These are phyloP conservation scores for Athelia sp. DNA, from an alignment of 1,284 basidiomycete species.

Conservation along the genomic window DNA sequence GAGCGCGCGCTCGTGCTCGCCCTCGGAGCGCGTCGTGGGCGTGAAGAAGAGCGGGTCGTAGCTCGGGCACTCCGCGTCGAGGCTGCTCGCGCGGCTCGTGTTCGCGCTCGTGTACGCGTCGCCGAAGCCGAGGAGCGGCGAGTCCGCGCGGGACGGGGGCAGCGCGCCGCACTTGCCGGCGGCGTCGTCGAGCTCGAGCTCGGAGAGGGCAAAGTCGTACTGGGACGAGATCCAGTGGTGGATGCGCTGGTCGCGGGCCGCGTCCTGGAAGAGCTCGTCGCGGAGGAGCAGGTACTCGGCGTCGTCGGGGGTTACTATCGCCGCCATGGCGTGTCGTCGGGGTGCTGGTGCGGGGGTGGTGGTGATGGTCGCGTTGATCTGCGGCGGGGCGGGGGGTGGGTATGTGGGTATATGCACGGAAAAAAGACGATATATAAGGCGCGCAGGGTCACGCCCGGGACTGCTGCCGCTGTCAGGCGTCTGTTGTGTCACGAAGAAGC, in stretches of 20 bases:
- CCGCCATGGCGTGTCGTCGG: too few species aligned
- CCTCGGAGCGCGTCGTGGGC: background rate
- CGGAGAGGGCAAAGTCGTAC: constrained; percentile 1
- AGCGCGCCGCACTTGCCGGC: background rate
- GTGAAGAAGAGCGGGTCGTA: constrained; percentile 1
- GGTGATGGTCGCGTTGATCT: too few species aligned
- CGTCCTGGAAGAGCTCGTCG: background rate
- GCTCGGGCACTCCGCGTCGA: background rate
- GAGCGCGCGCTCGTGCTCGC: background rate
- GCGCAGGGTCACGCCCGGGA: too few species aligned
- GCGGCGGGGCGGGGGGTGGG: too few species aligned
- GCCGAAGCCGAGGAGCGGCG: background rate
- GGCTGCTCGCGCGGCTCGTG: background rate
- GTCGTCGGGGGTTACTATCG: too few species aligned
- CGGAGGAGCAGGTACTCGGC: background rate
- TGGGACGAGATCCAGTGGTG: background rate
- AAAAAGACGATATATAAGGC: too few species aligned
- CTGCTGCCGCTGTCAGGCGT: too few species aligned
- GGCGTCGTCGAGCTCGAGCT: background rate
- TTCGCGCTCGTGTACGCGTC: background rate
- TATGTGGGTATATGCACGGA: too few species aligned
- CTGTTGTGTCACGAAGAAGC: too few species aligned
- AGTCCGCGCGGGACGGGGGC: background rate
- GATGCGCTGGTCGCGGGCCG: background rate
- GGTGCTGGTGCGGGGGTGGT: too few species aligned